A percentile compares a stretch with the other conserved stretches of the same genome.
Evolutionary conservation across 768 basidiomycete species (phyloP).

Genomic region (Melanogaster broomeanus): DNA sequence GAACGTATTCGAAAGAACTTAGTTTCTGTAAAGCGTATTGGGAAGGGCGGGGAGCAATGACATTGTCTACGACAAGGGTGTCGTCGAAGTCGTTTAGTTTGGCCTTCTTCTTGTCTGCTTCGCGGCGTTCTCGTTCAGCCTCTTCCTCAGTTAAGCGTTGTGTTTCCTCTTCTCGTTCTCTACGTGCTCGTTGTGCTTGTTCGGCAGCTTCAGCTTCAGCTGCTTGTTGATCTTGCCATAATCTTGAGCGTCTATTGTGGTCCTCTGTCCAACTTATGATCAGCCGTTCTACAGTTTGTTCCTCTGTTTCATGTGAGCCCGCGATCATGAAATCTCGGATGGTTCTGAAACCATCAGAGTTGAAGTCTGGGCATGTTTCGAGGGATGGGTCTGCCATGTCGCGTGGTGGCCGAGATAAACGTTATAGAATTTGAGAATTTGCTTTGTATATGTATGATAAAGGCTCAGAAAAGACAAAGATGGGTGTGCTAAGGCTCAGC

Average conservation of each 20-base stretch:
- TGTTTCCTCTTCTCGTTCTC: neutral
- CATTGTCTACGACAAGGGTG: neutral
- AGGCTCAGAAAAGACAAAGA: too few species aligned
- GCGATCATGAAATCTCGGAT: neutral
- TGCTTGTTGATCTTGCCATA: neutral
- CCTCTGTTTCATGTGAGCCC: neutral
- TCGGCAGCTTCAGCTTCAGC: neutral
- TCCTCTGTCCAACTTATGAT: neutral
- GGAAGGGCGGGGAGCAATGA: neutral
- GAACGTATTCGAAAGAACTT: neutral
- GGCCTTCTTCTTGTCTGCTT: neutral
- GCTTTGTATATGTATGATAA: too few species aligned
- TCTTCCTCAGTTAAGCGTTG: neutral
- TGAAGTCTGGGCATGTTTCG: neutral
- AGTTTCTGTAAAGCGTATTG: conserved; percentile 11
- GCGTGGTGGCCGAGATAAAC: too few species aligned
- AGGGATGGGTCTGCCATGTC: neutral
- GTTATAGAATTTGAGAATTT: too few species aligned
- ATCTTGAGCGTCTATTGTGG: neutral
- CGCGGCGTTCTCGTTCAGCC: neutral
- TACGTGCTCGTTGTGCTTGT: neutral
- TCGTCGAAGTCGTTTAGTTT: neutral
- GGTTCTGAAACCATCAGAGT: neutral
- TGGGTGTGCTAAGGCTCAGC: too few species aligned
- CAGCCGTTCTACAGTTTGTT: neutral